These are phyloP conservation scores for Globisporangium okanoganense DNA, from an alignment of 352 stramenopile genomes.

Conservation along the genomic window DNA sequence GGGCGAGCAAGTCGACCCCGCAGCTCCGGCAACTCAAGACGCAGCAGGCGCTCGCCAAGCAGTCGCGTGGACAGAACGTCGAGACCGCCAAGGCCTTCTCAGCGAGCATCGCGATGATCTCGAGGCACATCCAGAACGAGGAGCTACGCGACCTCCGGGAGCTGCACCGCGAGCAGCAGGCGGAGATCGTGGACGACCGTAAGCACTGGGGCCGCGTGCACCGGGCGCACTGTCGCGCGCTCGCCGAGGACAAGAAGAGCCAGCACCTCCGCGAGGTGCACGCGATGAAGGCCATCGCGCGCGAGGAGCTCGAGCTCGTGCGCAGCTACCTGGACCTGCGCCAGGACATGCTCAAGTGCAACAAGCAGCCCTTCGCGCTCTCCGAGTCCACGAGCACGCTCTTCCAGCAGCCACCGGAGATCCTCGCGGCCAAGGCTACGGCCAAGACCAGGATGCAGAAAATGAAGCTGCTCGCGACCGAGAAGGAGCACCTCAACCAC, in stretches of 20 bases:
- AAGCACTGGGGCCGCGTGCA: slow-evolving; percentile 47
- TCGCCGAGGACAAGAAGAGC: slow-evolving; percentile 36
- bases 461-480: slow-evolving; percentile 34
- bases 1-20: slow-evolving; percentile 20
- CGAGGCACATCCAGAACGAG: slow-evolving; percentile 65
- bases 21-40: slow-evolving; percentile 27
- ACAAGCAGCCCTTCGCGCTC: slow-evolving; percentile 49
- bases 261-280: slow-evolving; percentile 44
- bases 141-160: slow-evolving; percentile 49
- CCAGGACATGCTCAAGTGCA: slow-evolving; percentile 40
- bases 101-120: slow-evolving; percentile 73
- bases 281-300: slow-evolving; percentile 53
- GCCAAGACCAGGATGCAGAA: slow-evolving; percentile 41
- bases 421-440: slow-evolving; percentile 56
- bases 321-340: slow-evolving; percentile 37
- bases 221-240: slow-evolving; percentile 46
- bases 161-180: slow-evolving; percentile 32
- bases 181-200: slow-evolving; percentile 38
- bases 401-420: slow-evolving; percentile 57
- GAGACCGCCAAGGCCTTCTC: slow-evolving; percentile 62
- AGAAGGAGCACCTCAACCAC: slow-evolving; percentile 61
- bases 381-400: slow-evolving; percentile 71
- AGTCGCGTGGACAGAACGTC: slow-evolving; percentile 27
- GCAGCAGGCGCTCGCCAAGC: slow-evolving; percentile 28
- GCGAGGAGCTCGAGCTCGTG: slow-evolving; percentile 45